Percentiles rank a stretch among this genome's conserved stretches.
Evolutionary conservation across 345 rosid species (phyloP).

Genomic region (Luvunga scandens): DNA sequence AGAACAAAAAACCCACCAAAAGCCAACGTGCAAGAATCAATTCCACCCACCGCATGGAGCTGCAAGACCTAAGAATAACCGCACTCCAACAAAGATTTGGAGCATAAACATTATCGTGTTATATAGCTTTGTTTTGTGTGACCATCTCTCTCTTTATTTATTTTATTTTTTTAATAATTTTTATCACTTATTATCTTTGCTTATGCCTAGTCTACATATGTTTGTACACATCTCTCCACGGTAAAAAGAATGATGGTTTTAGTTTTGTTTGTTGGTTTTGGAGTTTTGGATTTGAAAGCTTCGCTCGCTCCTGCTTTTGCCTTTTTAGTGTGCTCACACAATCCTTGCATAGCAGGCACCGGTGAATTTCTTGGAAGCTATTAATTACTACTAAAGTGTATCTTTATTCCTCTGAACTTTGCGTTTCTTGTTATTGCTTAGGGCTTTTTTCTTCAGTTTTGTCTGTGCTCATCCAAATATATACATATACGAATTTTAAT

Average conservation of each 20-base stretch:
- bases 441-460: background rate
- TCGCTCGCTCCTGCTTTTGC: background rate
- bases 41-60: conserved; percentile 20
- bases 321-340: background rate
- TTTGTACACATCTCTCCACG: background rate
- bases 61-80: conserved; percentile 29
- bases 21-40: conserved; percentile 27
- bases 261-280: background rate
- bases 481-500: background rate
- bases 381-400: background rate
- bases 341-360: background rate
- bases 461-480: too few species aligned
- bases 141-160: background rate
- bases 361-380: conserved; percentile 5
- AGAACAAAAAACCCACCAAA: background rate
- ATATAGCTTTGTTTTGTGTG: background rate
- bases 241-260: background rate
- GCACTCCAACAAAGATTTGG: conserved; percentile 51
- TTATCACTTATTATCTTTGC: background rate
- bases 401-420: background rate
- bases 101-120: background rate
- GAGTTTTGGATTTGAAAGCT: too few species aligned
- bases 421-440: background rate
- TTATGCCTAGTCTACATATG: background rate
- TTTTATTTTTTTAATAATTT: background rate